Percentiles rank a stretch among this genome's conserved stretches.
Conservation (phyloP, 2,329 filamentous ascomycete genomes). For the Talaromyces sp. region DNA sequence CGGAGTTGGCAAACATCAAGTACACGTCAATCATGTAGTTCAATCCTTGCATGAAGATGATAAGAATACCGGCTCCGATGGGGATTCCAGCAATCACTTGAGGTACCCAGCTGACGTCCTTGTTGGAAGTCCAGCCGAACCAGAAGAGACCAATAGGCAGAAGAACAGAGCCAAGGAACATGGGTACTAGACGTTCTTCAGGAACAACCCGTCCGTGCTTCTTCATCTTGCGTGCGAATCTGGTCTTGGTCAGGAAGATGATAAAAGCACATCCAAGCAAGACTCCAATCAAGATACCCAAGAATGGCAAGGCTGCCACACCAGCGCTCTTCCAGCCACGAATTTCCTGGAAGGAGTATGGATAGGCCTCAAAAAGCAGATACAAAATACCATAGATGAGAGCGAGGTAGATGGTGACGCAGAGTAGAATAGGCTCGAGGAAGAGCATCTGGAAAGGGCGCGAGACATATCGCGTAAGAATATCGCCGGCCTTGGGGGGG, state of each 20-base stretch:
- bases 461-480: conserved; percentile 41
- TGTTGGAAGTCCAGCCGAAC: conserved; percentile 49
- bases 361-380: conserved; percentile 35
- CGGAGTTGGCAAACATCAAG: conserved; percentile 39
- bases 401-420: conserved; percentile 43
- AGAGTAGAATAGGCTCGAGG: conserved; percentile 45
- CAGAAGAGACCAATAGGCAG: conserved; percentile 50
- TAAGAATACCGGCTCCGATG: conserved; percentile 43
- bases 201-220: conserved; percentile 28
- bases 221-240: conserved; percentile 26
- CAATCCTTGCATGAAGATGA: conserved; percentile 45
- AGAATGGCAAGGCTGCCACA: conserved; percentile 46
- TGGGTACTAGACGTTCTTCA: conserved; percentile 47
- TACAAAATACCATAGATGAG: conserved; percentile 35
- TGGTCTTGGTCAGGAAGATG: conserved; percentile 31
- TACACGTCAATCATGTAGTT: conserved; percentile 46
- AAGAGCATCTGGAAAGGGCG: conserved; percentile 44
- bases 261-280: conserved; percentile 30
- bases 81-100: conserved; percentile 45
- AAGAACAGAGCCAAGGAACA: conserved; percentile 44
- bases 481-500: conserved; percentile 29
- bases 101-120: conserved; percentile 44
- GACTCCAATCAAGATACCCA: conserved; percentile 47
- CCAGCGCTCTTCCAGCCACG: conserved; percentile 42
- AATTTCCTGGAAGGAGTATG: conserved; percentile 38